Evolutionary conservation across 768 basidiomycete genomes (phyloP), one percentile per base, ranked within the genome.

Genomic region (Tricholoma saponaceum): DNA sequence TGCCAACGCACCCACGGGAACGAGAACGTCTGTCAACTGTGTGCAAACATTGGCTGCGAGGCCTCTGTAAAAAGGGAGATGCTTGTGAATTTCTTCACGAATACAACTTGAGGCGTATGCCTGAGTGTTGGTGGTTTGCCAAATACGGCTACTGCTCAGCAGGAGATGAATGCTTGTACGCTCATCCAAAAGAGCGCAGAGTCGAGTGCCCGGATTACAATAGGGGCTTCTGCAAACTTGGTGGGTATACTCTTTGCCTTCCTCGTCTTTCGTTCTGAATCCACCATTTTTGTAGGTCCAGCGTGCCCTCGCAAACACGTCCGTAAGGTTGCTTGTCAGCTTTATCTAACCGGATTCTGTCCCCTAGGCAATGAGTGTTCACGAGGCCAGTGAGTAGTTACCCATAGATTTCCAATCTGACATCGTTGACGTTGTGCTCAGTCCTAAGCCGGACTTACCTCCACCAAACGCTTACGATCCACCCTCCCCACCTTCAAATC

Each of bases 21-120:
- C 76, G 90, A 62, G 91, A 92, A 63, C 83, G 90, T 43, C 78
- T 93, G 43, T 84, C 89, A 20, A 97, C 96, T 2, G 95, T 99
- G 16, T 99, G 97, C 77, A 98, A 98, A 74, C 97, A 98, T 75
- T 98, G 96, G 90, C 83, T 99, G 43, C 85, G 97, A 56, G 97
- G 97, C 13, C 80, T 99, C 16, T 98, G 97, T 75, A 98, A 98
- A 76, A 98, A 98, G 72, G 96, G 95, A 54, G 91, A 95, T 68
- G 88, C 90, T 23, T 99, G 97, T 76, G 97, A 98, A 75, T 99
- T 98, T 72, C 81, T 98, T 69, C 97, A 99, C 74, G 97, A 98
- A 76, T 99, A 98, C 78, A 97, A 98, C 70, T 81, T 99, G 52
- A 78, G 97, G 58, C 88, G 92, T 59, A 98, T 98, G 95, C 97